Evolutionary conservation across 352 stramenopile species (phyloP).

Genomic region (Phytopythium vexans): DNA sequence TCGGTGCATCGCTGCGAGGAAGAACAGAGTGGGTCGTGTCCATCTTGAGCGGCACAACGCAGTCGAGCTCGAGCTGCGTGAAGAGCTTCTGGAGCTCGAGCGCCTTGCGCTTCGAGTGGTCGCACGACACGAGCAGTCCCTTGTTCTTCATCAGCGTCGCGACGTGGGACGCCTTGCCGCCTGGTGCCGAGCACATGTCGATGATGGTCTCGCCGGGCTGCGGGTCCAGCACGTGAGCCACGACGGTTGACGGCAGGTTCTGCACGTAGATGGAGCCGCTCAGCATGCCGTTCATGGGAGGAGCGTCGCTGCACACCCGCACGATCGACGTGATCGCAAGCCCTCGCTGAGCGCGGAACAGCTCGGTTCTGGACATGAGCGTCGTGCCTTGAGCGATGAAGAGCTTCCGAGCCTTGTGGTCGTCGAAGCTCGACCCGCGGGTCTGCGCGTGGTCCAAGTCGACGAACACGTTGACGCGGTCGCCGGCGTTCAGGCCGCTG

Average conservation of each 20-base stretch:
- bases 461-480: constrained; percentile 84
- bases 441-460: constrained; percentile 81
- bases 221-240: constrained; percentile 87
- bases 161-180: constrained; percentile 92
- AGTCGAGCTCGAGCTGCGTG: constrained; percentile 50
- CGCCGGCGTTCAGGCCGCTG: constrained; percentile 68
- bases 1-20: constrained; percentile 23
- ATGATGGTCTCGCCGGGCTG: constrained; percentile 85
- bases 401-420: constrained; percentile 80
- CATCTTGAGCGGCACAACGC: constrained; percentile 58
- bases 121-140: constrained; percentile 82
- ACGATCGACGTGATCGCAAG: constrained; percentile 61
- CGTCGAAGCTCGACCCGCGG: constrained; percentile 55
- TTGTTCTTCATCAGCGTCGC: constrained; percentile 90
- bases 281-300: constrained; percentile 88
- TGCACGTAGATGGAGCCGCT: constrained; percentile 87
- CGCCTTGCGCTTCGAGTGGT: constrained; percentile 90
- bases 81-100: constrained; percentile 80
- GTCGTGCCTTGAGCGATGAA: constrained; percentile 71
- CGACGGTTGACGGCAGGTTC: constrained; percentile 91
- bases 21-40: constrained; percentile 89
- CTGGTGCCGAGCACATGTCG: constrained; percentile 93
- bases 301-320: constrained; percentile 79
- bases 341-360: constrained; percentile 66
- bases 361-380: constrained; percentile 72